Evolutionary conservation across 2,329 filamentous ascomycete genomes (phyloP), one percentile per base, ranked within the genome.

Genomic region (Colletotrichum lupini): DNA sequence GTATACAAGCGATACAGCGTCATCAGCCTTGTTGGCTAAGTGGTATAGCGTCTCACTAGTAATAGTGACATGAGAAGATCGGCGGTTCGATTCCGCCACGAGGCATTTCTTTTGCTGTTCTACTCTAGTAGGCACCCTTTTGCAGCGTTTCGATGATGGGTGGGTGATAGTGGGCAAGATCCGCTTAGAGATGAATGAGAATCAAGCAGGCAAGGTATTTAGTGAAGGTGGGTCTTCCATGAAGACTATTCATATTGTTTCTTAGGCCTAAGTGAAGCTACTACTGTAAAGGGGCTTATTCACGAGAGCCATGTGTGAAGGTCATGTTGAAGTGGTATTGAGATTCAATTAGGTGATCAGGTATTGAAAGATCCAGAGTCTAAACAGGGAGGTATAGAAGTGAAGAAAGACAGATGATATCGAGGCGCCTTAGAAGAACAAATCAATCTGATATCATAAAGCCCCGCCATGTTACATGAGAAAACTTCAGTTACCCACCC

Each of bases 381-480:
- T 69, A 37, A 60, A 2, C 12, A 16, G 53, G 19, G 68, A 49
- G 59, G 55, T 58, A 30, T 61, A 58, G 63, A 72, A 58, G 30
- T 14, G 35, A 72, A 72, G 4, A 67, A 32, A 55, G 26, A 37
- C 9, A 53, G 24, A 30, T 60, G 42, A 60, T 61, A 53, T 66
- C 57, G 42, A 55, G 8, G 19, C 16, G 42, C 42, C 19, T 19
- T n/a, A n/a, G 22, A 52, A 32, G n/a, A 53, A 42, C 16, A 67
- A 61, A 46, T 26, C 57, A 68, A 55, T 42, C n/a, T 60, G 67
- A 70, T 73, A 73, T 73, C 70, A 61, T 65, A 12, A n/a, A 46
- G 35, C 5, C 35, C 16, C 46, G 35, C 28, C 4, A 26, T 56
- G 4, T 55, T 37, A 61, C 60, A 70, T 11, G 35, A 49, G 32